These are phyloP conservation scores for Nigrospora sphaerica DNA, from an alignment of 2,329 filamentous ascomycete species.

Conservation along the genomic window DNA sequence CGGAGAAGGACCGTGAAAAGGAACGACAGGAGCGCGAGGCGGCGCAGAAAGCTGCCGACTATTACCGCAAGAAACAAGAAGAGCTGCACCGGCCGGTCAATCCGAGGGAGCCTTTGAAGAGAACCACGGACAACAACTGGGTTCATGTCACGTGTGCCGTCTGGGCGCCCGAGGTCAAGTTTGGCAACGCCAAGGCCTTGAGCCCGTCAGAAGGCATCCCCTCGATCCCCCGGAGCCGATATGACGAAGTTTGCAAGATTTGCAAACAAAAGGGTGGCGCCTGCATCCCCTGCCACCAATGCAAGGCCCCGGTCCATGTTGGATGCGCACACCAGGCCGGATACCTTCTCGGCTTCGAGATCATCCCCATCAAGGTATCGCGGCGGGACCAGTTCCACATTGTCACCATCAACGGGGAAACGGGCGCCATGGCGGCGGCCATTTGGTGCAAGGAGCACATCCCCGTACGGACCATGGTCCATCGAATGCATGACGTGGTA, in stretches of 20 bases:
- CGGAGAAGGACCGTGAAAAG: conserved; percentile 83
- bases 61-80: conserved; percentile 75
- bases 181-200: conserved; percentile 74
- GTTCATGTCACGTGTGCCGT: conserved; percentile 90
- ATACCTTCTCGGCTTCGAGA: conserved; percentile 82
- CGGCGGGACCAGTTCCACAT: conserved; percentile 74
- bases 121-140: conserved; percentile 96
- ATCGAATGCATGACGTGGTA: conserved; percentile 71
- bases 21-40: conserved; percentile 82
- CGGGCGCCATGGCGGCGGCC: conserved; percentile 73
- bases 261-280: conserved; percentile 74
- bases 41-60: conserved; percentile 70
- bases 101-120: conserved; percentile 86
- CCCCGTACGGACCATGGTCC: conserved; percentile 63
- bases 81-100: conserved; percentile 75
- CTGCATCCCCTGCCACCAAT: conserved; percentile 76
- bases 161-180: conserved; percentile 89
- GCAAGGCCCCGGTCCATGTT: conserved; percentile 67
- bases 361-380: conserved; percentile 83
- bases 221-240: conserved; percentile 65
- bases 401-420: conserved; percentile 74
- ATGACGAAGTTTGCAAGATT: conserved; percentile 72
- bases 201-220: conserved; percentile 87
- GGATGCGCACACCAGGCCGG: conserved; percentile 82
- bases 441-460: conserved; percentile 90